Evolutionary conservation across 176 grass and related monocot genomes (phyloP), one percentile per base, ranked within the genome.

Genomic region (Rhipidocladum racemiflorum): DNA sequence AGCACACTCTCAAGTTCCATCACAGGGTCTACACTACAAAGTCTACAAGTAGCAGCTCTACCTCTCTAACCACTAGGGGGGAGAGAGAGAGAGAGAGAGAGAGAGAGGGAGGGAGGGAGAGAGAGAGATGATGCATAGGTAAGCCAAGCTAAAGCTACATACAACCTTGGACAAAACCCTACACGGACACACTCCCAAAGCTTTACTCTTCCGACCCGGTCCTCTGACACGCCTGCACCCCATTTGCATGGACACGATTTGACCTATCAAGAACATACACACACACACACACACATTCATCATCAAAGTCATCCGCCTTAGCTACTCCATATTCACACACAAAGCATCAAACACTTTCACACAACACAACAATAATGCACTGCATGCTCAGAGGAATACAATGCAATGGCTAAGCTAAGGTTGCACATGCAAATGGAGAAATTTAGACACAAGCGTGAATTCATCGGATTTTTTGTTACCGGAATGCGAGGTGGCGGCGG

Each of bases 211-310:
- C 87, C 7, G 81, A 84, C 82, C 87, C 87, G 76, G 61, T 60
- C 30, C 36, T 67, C 92, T 94, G 92, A 94, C 89, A 94, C 46
- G 6, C 54, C 82, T 94, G 87, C 79, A 71, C 87, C 89, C 92
- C 92, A 91, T 85, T 90, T 92, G 92, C 92, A 92, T 91, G 92
- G 92, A 90, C 89, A 91, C 85, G 92, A 94, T 94, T 94, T 91
- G 92, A 94, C 92, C 80, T 84, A 88, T 90, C 89, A 85, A 77
- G 77, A 81, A 63, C 88, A 55, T 71, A 56, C 81, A 10, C 59
- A 63, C 76, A 45, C 87, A 78, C 70, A 53, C 60, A 40, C 62
- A 82, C 74, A 68, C 88, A 66, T 86, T 87, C 82, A 80, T 85
- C 77, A 81, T 60, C 88, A 90, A 82, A 82, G 73, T 43, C 68